Conservation (phyloP, 169 alveolate genomes). For the Eimeria acervulina region DNA sequence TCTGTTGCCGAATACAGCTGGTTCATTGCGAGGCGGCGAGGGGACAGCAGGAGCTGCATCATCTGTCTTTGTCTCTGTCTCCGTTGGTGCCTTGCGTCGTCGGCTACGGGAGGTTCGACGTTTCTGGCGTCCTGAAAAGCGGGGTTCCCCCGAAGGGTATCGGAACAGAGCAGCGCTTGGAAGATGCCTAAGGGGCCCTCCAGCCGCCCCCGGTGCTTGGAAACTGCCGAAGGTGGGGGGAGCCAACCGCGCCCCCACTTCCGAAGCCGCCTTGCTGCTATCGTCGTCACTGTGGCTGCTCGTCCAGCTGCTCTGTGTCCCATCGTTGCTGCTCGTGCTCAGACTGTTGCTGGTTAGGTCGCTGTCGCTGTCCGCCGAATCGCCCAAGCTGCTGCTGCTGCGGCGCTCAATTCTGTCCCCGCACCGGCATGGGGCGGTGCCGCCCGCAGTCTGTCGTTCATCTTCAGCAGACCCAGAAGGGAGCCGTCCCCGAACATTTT, state of each 20-base stretch:
- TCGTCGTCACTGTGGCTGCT: conserved; percentile 67
- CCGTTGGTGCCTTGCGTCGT: conserved; percentile 63
- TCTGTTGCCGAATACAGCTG: conserved; percentile 52
- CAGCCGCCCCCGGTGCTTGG: conserved; percentile 75
- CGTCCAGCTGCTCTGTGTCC: conserved; percentile 49
- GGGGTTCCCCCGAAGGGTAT: conserved; percentile 70
- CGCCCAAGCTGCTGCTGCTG: conserved; percentile 65
- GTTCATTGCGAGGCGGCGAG: conserved; percentile 47
- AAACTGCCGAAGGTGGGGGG: conserved; percentile 62
- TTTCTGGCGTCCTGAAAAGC: conserved; percentile 34
- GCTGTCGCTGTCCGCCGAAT: conserved; percentile 49
- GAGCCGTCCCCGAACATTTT: not conserved
- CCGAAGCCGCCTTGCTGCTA: conserved; percentile 56
- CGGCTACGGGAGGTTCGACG: conserved; percentile 54
- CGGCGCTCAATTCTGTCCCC: not conserved
- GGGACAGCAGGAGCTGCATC: conserved; percentile 25
- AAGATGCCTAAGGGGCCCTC: conserved; percentile 51
- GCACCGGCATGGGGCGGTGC: conserved; percentile 31
- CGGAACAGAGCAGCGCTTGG: conserved; percentile 72
- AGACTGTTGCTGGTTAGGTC: conserved; percentile 61
- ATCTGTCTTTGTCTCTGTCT: conserved; percentile 51
- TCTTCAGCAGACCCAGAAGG: not conserved
- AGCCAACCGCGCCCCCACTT: conserved; percentile 1
- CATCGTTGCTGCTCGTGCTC: conserved; percentile 65
- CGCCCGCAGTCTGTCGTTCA: not conserved